phyloP scores from a whole-genome alignment of 257 asterid species.

The Scutellaria galericulata region DNA sequence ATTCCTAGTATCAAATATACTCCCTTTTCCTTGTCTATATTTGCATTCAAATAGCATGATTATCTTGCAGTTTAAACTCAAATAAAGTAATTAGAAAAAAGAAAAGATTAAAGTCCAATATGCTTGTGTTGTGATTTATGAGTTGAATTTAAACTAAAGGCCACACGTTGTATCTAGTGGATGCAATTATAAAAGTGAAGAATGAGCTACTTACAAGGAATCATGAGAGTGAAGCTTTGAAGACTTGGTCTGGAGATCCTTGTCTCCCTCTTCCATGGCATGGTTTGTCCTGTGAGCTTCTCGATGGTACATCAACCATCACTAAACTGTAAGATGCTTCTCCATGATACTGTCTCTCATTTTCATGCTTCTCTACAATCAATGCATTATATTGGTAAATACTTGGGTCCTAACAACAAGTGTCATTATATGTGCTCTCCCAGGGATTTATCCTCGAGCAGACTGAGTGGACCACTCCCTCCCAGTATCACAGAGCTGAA shows the following conservation, averaged over 20 bases:
- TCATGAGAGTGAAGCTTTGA: constrained; percentile 50
- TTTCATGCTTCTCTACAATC: constrained; percentile 8
- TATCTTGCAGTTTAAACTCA: constrained; percentile 2
- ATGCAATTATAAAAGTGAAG: constrained; percentile 55
- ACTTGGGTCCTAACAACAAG: constrained; percentile 11
- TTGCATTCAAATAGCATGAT: background rate
- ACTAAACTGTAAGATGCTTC: constrained; percentile 56
- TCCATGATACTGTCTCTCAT: background rate
- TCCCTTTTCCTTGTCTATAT: background rate
- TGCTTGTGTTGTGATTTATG: background rate
- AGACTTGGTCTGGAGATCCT: constrained; percentile 73
- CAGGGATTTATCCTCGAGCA: constrained; percentile 60
- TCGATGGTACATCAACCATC: constrained; percentile 47
- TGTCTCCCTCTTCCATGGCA: constrained; percentile 76
- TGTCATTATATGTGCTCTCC: background rate
- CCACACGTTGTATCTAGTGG: constrained; percentile 42
- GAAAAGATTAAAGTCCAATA: background rate
- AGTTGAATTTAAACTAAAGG: background rate
- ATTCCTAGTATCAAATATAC: background rate
- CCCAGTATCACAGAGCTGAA: constrained; percentile 54
- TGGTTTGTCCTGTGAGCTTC: constrained; percentile 57
- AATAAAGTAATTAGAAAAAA: background rate
- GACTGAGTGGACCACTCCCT: constrained; percentile 59
- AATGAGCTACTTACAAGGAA: constrained; percentile 55
- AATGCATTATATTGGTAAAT: background rate